Evolutionary conservation across 345 rosid species (phyloP).

Genomic region (Odontarrhena argentea): DNA sequence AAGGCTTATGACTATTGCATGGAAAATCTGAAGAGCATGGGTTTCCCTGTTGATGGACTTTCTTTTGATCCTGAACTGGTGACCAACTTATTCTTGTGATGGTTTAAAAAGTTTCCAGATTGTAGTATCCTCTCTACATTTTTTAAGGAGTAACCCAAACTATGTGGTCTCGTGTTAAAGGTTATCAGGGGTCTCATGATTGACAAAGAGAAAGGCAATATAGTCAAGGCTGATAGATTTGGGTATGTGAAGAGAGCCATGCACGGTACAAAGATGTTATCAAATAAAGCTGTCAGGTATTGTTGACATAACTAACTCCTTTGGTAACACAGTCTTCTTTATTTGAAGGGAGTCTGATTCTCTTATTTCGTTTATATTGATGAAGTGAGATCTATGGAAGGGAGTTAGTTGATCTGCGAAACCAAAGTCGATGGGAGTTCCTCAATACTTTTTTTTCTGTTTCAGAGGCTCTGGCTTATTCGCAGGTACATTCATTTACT

Average conservation of each 20-base stretch:
- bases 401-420: constrained; percentile 91
- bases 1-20: constrained; percentile 94
- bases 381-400: constrained; percentile 93
- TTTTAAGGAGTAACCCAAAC: constrained; percentile 7
- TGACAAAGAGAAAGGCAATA: constrained; percentile 90
- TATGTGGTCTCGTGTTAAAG: constrained; percentile 39
- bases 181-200: constrained; percentile 96
- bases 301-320: constrained; percentile 11
- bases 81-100: constrained; percentile 33
- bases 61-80: constrained; percentile 89
- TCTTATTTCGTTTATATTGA: constrained; percentile 49
- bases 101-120: constrained; percentile 16
- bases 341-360: constrained; percentile 36
- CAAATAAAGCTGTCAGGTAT: constrained; percentile 88
- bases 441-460: constrained; percentile 93
- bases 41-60: constrained; percentile 91
- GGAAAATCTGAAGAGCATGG: constrained; percentile 82
- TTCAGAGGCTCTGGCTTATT: constrained; percentile 92
- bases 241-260: constrained; percentile 93
- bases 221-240: constrained; percentile 97
- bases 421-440: constrained; percentile 87
- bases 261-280: constrained; percentile 92
- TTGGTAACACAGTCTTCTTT: background rate
- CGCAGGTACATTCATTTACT: constrained; percentile 60
- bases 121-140: constrained; percentile 21